phyloP scores from a whole-genome alignment of 495 filamentous ascomycete species.

The Aspergillus taichungensis region DNA sequence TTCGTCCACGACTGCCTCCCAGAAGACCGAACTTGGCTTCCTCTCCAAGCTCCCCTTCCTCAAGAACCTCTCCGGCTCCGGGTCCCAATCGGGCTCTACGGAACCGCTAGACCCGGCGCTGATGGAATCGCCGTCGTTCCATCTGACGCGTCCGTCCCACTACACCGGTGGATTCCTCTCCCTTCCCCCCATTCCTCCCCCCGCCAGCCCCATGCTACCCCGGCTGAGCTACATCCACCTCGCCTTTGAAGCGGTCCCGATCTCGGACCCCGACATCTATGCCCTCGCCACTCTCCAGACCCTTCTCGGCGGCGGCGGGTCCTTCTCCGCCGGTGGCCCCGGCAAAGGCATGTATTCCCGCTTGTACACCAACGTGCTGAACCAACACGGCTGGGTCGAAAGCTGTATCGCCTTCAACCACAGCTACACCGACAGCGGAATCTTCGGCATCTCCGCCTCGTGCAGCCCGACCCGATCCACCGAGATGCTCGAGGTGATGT shows the following conservation, averaged over 20 bases:
- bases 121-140: constrained; percentile 38
- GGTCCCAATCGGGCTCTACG: constrained; percentile 52
- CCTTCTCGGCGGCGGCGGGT: constrained; percentile 90
- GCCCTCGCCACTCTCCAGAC: constrained; percentile 94
- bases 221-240: constrained; percentile 85
- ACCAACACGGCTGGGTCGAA: constrained; percentile 95
- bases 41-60: constrained; percentile 86
- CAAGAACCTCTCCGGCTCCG: constrained; percentile 76
- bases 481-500: constrained; percentile 88
- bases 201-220: constrained; percentile 69
- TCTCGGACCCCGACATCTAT: constrained; percentile 86
- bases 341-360: constrained; percentile 99
- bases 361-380: constrained; percentile 93
- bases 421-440: constrained; percentile 86
- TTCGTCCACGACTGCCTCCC: constrained; percentile 29
- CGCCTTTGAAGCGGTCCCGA: constrained; percentile 90
- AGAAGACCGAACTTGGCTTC: constrained; percentile 43
- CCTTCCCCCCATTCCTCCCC: constrained; percentile 68
- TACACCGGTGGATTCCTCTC: constrained; percentile 92
- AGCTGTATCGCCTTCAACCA: constrained; percentile 94
- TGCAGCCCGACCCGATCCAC: constrained; percentile 67
- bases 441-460: constrained; percentile 87
- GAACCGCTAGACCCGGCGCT: constrained; percentile 29
- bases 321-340: constrained; percentile 93
- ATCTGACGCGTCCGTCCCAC: constrained; percentile 60